Conservation (phyloP, 2,329 filamentous ascomycete genomes). For the Byssoonygena ceratinophila region DNA sequence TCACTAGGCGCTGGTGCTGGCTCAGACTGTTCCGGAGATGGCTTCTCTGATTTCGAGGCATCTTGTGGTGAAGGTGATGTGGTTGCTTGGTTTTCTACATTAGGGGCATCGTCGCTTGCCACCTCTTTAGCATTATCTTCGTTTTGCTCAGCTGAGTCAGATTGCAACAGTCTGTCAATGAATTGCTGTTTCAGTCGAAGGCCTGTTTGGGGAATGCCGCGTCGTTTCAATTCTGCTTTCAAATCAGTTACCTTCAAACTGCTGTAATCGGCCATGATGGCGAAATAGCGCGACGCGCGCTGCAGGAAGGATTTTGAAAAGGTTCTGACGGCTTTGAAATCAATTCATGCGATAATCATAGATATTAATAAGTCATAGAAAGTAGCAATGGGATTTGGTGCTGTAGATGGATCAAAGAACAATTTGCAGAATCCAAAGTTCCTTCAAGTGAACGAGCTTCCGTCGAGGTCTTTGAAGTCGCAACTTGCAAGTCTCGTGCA, state of each 20-base stretch:
- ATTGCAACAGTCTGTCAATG: conserved; percentile 51
- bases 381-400: neutral
- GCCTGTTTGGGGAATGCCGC: conserved; percentile 58
- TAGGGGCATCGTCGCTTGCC: neutral
- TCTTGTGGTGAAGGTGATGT: neutral
- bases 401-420: neutral
- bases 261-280: conserved; percentile 43
- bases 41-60: conserved; percentile 1
- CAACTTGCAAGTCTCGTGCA: neutral
- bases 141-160: conserved; percentile 23
- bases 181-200: conserved; percentile 57
- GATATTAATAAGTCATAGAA: neutral
- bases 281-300: neutral
- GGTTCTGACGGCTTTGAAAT: neutral
- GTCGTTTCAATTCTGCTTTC: conserved; percentile 61
- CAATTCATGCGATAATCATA: neutral
- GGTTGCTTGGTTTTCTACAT: neutral
- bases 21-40: neutral
- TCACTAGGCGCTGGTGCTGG: neutral
- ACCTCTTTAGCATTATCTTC: conserved; percentile 11
- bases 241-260: conserved; percentile 64
- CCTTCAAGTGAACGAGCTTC: neutral
- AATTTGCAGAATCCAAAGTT: neutral
- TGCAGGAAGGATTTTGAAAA: neutral
- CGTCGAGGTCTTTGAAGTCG: neutral